Evolutionary conservation across 176 grass and related monocot genomes (phyloP), one percentile per base, ranked within the genome.

Genomic region (Stipa capillata): DNA sequence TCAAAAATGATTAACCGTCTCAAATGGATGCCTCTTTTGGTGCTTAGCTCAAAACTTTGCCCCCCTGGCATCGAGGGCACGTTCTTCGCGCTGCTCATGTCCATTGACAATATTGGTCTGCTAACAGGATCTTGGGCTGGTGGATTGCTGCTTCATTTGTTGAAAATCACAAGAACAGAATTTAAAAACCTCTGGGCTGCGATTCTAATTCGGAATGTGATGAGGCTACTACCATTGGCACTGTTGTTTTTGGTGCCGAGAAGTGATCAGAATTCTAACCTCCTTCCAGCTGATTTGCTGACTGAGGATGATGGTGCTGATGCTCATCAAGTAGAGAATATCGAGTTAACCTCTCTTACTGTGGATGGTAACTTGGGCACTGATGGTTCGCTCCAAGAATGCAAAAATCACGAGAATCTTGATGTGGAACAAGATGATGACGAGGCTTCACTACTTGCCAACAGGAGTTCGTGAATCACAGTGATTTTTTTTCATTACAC

Each of bases 1-100:
- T 89, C 94, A 53, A 92, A 85, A 81, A 73, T 93, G 88, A 87
- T 97, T 36, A 87, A 74, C 42, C 90, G 91, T 13, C 44, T 97
- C 10, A 97, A 97, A 47, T 97, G 86, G 88, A 91, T 97, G 90
- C 94, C 91, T 14, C 84, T 97, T 39, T 74, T 97, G 45, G 94
- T 97, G 27, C 90, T 97, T 60, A 85, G 94, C 82, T 84, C 94
- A 37, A 93, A 91, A 76, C 84, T 97, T 36, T 91, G 94, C 34
- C 88, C 91, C 54, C n/a, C 77, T 59, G 94, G 94, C 18, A 91
- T 91, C 20, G 94, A 97, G 76, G 91, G 94, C 68, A 93, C 91
- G 17, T 97, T 97, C 83, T 97, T 85, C 0, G 88, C 90, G 8
- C 86, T 97, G 42, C 61, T 97, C 50, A 97, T 97, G 94, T 97